A percentile compares a stretch with the other conserved stretches of the same genome.
Evolutionary conservation across 805 yeast genomes (phyloP).

Genomic region (Cyberlindnera euphorbiae): DNA sequence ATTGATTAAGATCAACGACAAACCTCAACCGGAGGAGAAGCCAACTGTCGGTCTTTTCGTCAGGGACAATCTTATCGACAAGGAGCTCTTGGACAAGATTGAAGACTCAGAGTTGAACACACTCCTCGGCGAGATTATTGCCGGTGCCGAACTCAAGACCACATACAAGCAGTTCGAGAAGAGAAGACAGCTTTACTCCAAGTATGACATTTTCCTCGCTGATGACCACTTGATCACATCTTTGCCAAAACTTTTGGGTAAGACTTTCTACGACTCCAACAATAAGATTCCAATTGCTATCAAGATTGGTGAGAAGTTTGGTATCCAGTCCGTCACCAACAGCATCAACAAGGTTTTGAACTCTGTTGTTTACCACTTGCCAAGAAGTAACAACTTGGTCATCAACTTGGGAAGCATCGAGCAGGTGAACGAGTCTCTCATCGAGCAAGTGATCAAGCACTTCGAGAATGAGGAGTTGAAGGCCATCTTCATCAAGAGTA

Average conservation of each 20-base stretch:
- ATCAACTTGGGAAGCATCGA: constrained; percentile 60
- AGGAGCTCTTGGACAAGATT: constrained; percentile 24
- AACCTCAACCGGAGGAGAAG: constrained; percentile 35
- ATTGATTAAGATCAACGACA: constrained; percentile 36
- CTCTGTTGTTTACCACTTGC: constrained; percentile 59
- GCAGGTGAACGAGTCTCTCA: constrained; percentile 39
- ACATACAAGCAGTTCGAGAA: constrained; percentile 87
- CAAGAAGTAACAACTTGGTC: constrained; percentile 66
- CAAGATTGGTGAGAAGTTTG: constrained; percentile 38
- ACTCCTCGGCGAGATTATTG: constrained; percentile 46
- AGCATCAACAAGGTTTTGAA: constrained; percentile 54
- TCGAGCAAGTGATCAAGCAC: constrained; percentile 47
- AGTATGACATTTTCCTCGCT: constrained; percentile 72
- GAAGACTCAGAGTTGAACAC: constrained; percentile 26
- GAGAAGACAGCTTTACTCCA: constrained; percentile 64
- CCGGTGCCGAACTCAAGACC: constrained; percentile 73
- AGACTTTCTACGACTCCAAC: constrained; percentile 58
- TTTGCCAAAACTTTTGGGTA: constrained; percentile 81
- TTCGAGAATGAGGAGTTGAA: constrained; percentile 45
- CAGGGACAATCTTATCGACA: constrained; percentile 51
- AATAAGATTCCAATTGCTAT: constrained; percentile 68
- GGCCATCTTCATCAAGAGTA: constrained; percentile 60
- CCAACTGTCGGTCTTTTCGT: constrained; percentile 58
- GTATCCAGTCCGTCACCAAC: constrained; percentile 47
- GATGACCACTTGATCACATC: constrained; percentile 79